Percentiles rank a stretch among this genome's conserved stretches.
Evolutionary conservation across 257 asterid genomes (phyloP).

Genomic region (Jaltomata sinuosa): DNA sequence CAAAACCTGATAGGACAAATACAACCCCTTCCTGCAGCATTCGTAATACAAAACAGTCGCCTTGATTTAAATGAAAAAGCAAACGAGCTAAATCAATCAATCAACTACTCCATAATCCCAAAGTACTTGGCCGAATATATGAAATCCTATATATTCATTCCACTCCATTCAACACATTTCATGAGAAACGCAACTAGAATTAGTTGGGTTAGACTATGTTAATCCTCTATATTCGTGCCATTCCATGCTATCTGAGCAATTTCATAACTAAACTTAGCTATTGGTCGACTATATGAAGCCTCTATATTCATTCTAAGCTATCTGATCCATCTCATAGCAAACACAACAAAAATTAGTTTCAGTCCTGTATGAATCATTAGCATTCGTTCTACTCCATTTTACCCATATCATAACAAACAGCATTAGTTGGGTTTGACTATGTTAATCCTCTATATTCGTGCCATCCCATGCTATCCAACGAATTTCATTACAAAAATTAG

Average conservation of each 20-base stretch:
- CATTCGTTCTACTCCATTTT: neutral
- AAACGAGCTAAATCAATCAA: neutral
- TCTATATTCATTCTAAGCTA: neutral
- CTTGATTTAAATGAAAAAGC: neutral
- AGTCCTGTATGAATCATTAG: neutral
- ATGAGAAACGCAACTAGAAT: neutral
- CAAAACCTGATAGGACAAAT: conserved; percentile 86
- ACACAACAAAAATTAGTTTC: neutral
- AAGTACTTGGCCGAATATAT: neutral
- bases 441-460: neutral
- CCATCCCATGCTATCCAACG: neutral
- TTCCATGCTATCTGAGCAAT: neutral
- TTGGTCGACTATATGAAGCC: neutral
- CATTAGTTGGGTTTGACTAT: neutral
- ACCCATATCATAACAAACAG: neutral
- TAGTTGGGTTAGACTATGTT: neutral
- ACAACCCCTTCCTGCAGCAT: conserved; percentile 67
- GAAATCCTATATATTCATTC: neutral
- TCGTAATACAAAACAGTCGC: neutral
- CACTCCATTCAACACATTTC: neutral
- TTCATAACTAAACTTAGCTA: neutral
- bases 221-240: neutral
- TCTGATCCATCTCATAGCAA: neutral
- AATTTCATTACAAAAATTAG: neutral
- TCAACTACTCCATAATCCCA: neutral